Base-by-base conservation (phyloP, 345 rosid genomes). In the Noccaea bulbosa region DNA sequence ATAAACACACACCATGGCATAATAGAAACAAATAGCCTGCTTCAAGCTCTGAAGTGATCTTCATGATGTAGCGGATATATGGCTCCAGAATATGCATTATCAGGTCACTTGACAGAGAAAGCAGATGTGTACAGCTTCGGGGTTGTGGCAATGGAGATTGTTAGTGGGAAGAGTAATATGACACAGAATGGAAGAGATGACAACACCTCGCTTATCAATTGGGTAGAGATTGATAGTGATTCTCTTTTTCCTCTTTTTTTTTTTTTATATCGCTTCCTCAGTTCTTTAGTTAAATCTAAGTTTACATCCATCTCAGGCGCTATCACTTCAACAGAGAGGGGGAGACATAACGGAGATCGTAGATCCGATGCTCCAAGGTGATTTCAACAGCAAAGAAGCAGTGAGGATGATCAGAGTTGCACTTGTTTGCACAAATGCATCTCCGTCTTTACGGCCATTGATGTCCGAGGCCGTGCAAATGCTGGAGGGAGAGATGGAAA, bases 71-170 rank as follows among this genome's bases (percentile, higher is more conserved):
- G n/a, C n/a, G n/a, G n/a, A n/a, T n/a, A n/a, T n/a, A n/a, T n/a
- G n/a, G n/a, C n/a, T 20, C 85, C 85, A 0, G 85, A 82, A 51
- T 77, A 82, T 77, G 79, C 70, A 22, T 11, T 81, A 4, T 67
- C 78, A 76, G 87, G 84, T 17, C 77, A 69, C 0, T 45, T 83
- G 27, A 83, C 87, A 44, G 70, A 79, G 70, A 83, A 79, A 51
- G 87, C 80, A 65, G 84, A 83, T 27, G 84, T 81, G n/a, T 83
- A 83, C 40, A 83, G 87, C 57, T 79, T 81, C 6, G 83, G 84
- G 12, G 65, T 81, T n/a, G 72, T 81, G 47, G 80, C 84, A 4
- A 68, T 83, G 69, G 83, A 83, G 43, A 77, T 81, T 46, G 84
- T 79, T 47, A 81, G 81, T 34, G 84, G 84, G 2, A 71, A 66